A percentile compares a stretch with the other conserved stretches of the same genome.
These are phyloP conservation scores for Cucumis hystrix DNA, from an alignment of 306 rosid species.

Conservation along the genomic window DNA sequence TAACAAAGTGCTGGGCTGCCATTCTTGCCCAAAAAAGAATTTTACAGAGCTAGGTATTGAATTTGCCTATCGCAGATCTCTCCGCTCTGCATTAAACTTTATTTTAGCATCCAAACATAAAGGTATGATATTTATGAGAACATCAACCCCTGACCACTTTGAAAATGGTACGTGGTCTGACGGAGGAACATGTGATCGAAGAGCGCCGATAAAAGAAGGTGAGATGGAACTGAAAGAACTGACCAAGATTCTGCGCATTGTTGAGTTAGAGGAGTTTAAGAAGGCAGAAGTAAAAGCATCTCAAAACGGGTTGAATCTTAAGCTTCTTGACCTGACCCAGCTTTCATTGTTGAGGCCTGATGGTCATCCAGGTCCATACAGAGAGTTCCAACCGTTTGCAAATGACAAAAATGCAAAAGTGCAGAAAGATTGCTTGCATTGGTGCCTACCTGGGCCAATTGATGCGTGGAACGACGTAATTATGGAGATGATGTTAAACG, in stretches of 20 bases:
- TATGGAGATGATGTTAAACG: constrained; percentile 65
- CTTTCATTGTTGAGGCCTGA: constrained; percentile 83
- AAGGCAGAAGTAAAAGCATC: constrained; percentile 42
- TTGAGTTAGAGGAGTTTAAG: constrained; percentile 60
- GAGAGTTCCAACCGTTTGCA: constrained; percentile 68
- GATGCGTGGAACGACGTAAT: constrained; percentile 85
- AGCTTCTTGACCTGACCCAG: constrained; percentile 48
- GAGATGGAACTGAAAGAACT: constrained; percentile 47
- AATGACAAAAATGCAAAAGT: constrained; percentile 31
- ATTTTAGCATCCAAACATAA: constrained; percentile 52
- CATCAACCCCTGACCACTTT: constrained; percentile 89
- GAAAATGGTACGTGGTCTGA: constrained; percentile 91
- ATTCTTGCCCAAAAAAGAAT: constrained; percentile 52
- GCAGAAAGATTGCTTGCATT: constrained; percentile 87
- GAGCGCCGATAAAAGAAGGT: constrained; percentile 68
- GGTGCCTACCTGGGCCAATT: constrained; percentile 98
- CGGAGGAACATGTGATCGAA: constrained; percentile 75
- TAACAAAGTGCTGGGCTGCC: constrained; percentile 65
- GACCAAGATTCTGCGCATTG: constrained; percentile 32
- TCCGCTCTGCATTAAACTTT: constrained; percentile 47
- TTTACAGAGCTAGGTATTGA: constrained; percentile 62
- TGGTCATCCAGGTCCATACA: constrained; percentile 90
- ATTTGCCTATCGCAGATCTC: constrained; percentile 71
- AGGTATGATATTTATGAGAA: constrained; percentile 65
- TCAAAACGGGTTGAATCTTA: constrained; percentile 46